Evolutionary conservation across 495 filamentous ascomycete genomes (phyloP).

Genomic region (Bacidia gigantensis): DNA sequence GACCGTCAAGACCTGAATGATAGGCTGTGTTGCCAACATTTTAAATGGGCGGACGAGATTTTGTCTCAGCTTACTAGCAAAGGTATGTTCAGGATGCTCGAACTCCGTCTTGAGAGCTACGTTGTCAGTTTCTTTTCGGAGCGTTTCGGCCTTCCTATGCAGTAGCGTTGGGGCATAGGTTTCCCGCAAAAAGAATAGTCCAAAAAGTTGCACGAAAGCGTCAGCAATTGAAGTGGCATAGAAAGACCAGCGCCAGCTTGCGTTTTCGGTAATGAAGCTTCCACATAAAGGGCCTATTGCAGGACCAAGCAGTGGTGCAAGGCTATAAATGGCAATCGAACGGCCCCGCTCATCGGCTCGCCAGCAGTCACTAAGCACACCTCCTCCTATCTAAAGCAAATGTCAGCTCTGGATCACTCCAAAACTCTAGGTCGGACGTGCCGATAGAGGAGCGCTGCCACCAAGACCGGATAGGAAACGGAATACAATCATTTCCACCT

Average conservation of each 20-base stretch:
- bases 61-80: conserved; percentile 28
- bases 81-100: conserved; percentile 36
- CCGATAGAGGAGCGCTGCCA: conserved; percentile 38
- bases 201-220: conserved; percentile 45
- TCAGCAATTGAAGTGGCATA: conserved; percentile 48
- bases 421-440: conserved; percentile 18
- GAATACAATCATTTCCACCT: conserved; percentile 38
- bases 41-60: conserved; percentile 42
- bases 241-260: conserved; percentile 61
- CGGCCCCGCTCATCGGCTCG: conserved; percentile 48
- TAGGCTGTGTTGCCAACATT: conserved; percentile 45
- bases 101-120: conserved; percentile 46
- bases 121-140: conserved; percentile 55
- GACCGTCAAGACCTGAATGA: conserved; percentile 43
- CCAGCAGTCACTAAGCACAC: conserved; percentile 51
- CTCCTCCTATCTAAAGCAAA: conserved; percentile 37
- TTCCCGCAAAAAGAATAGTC: conserved; percentile 55
- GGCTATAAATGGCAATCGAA: conserved; percentile 49
- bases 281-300: conserved; percentile 51
- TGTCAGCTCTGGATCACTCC: background rate
- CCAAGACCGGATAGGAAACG: conserved; percentile 47
- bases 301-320: conserved; percentile 53
- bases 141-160: conserved; percentile 35
- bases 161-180: conserved; percentile 57
- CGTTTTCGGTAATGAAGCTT: conserved; percentile 53